Conservation (phyloP, 1,284 basidiomycete species). For the Inonotus obliquus region DNA sequence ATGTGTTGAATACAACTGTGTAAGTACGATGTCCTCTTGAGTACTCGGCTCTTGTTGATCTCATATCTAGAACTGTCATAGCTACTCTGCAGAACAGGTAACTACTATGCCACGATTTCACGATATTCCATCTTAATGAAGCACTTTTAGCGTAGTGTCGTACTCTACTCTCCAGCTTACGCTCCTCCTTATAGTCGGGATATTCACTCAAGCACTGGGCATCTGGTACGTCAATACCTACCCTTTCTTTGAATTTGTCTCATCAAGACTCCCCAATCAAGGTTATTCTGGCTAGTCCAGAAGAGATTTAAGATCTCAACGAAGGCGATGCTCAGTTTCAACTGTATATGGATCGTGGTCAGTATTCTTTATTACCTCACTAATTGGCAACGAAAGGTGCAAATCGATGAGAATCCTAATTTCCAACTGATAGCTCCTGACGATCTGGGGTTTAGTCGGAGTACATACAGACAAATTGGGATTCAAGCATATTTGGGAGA, state of each 20-base stretch:
- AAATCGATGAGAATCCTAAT: too few relatives aligned
- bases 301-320: conserved; percentile 67
- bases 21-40: conserved; percentile 29
- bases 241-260: conserved; percentile 2
- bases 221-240: conserved; percentile 52
- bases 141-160: conserved; percentile 43
- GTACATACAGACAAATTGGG: conserved; percentile 72
- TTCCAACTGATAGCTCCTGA: conserved; percentile 51
- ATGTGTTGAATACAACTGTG: conserved; percentile 74
- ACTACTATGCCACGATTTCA: background rate
- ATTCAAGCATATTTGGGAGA: conserved; percentile 80
- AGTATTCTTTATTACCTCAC: conserved; percentile 20
- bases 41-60: background rate
- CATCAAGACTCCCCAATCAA: conserved; percentile 25
- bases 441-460: conserved; percentile 74
- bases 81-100: conserved; percentile 74
- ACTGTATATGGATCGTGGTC: conserved; percentile 69
- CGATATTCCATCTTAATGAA: conserved; percentile 5
- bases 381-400: too few relatives aligned
- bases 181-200: conserved; percentile 71
- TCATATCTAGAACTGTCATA: conserved; percentile 60
- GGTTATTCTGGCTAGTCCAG: conserved; percentile 75
- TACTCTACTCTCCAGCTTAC: conserved; percentile 68
- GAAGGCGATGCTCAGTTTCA: conserved; percentile 69
- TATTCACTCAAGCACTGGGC: conserved; percentile 68